These are phyloP conservation scores for Sphaerulina musiva DNA, from an alignment of 2,329 filamentous ascomycete genomes.

Conservation along the genomic window DNA sequence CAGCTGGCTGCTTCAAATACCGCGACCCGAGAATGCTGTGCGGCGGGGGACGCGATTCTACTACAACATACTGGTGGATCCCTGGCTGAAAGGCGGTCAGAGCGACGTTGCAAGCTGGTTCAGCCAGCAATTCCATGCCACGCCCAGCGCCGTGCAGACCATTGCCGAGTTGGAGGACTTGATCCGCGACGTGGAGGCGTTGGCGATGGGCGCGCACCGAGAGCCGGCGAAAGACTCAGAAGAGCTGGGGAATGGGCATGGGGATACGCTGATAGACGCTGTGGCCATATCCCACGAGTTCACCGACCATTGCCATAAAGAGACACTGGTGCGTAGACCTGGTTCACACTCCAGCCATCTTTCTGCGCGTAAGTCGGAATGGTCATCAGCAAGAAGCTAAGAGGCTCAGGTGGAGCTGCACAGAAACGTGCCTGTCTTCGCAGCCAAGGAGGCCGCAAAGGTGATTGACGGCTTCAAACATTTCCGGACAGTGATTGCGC, in stretches of 20 bases:
- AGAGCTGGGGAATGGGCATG: slow-evolving; percentile 11
- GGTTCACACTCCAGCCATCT: too few species aligned
- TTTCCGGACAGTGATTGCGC: slow-evolving; percentile 51
- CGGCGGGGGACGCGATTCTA: slow-evolving; percentile 45
- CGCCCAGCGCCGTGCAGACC: slow-evolving; percentile 48
- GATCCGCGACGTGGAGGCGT: slow-evolving; percentile 46
- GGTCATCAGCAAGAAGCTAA: slow-evolving; percentile 18
- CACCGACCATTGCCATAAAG: slow-evolving; percentile 60
- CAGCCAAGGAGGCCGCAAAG: slow-evolving; percentile 51
- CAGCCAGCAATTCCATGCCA: slow-evolving; percentile 57
- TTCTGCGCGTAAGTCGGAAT: too few species aligned
- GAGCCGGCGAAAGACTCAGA: slow-evolving; percentile 5
- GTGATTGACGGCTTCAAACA: slow-evolving; percentile 54
- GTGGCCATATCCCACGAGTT: slow-evolving; percentile 60
- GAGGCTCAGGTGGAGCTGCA: slow-evolving; percentile 54
- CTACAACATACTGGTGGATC: slow-evolving; percentile 61
- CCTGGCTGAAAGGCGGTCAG: slow-evolving; percentile 58
- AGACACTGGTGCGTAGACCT: slow-evolving; percentile 42
- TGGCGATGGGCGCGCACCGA: slow-evolving; percentile 29
- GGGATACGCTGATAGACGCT: slow-evolving; percentile 47
- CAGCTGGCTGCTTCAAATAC: slow-evolving; percentile 60
- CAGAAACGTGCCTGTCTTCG: slow-evolving; percentile 51
- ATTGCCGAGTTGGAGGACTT: slow-evolving; percentile 51
- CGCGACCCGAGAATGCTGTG: slow-evolving; percentile 44
- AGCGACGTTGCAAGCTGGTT: slow-evolving; percentile 60